Evolutionary conservation across 345 rosid species (phyloP), one percentile per base, ranked within the genome.

Genomic region (Turritis glabra): DNA sequence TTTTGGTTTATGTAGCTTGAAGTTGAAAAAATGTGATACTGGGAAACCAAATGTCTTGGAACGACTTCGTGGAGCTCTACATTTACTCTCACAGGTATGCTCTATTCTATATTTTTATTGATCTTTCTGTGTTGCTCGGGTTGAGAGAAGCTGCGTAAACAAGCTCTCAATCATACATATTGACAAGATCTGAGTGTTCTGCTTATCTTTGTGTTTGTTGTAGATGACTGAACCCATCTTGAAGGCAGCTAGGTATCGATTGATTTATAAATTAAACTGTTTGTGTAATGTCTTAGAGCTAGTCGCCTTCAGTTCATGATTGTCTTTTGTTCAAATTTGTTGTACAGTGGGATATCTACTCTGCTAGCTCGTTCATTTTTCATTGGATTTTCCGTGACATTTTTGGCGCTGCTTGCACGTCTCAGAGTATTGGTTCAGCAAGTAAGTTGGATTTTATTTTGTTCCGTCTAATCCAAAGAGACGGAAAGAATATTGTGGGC

Each of bases 201-300:
- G 21, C n/a, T 60, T 25, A 48, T 57, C 43, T 17, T 18, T 70
- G 60, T 81, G 58, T 73, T 41, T 70, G 44, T 72, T 83, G 80
- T 92, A 92, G 99, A 89, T 92, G 86, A 89, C 87, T 67, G 97
- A 92, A 77, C 92, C 97, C 17, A 90, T 95, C 78, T 71, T 95
- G 74, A 90, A 85, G 84, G 97, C 97, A 48, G 99, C 99, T 56
- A 78, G 52, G 97, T 92, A 84, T 82, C 38, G 17, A 18, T 56
- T 48, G 37, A 12, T 54, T 19, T 18, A 26, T 62, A 2, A 38
- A 58, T 38, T 27, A 4, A 14, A 4, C 5, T 15, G 7, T 69
- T 69, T 69, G 27, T 64, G 22, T 62, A 5, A 62, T 76, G 47
- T 51, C 27, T 55, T 46, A 17, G n/a, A 41, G 26, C 23, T 54